phyloP scores from a whole-genome alignment of 2,329 filamentous ascomycete genomes.

The Fusarium sp. region DNA sequence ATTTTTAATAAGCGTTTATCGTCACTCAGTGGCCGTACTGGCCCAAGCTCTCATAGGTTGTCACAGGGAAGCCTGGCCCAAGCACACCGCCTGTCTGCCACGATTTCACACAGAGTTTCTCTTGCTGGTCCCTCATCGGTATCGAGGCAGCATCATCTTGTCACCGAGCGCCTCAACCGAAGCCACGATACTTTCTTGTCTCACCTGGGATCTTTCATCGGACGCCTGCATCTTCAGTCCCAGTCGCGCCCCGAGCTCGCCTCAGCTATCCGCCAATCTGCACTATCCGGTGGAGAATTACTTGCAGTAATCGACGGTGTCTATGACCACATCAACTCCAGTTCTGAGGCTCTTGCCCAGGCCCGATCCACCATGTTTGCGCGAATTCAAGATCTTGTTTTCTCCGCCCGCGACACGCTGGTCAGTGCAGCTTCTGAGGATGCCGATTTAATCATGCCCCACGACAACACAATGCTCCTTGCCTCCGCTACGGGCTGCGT shows the following conservation, averaged over 20 bases:
- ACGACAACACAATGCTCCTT: constrained; percentile 82
- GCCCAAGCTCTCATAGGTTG: constrained; percentile 53
- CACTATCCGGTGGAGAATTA: constrained; percentile 84
- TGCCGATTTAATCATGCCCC: constrained; percentile 84
- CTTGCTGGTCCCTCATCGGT: constrained; percentile 77
- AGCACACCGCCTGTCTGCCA: constrained; percentile 66
- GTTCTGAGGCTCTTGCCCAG: constrained; percentile 75
- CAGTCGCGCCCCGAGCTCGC: constrained; percentile 88
- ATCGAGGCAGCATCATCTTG: constrained; percentile 78
- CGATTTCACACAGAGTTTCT: constrained; percentile 81
- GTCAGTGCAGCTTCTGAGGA: constrained; percentile 76
- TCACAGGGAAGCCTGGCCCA: constrained; percentile 57
- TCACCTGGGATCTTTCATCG: constrained; percentile 93
- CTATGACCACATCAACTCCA: constrained; percentile 81
- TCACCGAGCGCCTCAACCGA: constrained; percentile 84
- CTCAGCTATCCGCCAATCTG: constrained; percentile 85
- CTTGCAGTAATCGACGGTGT: constrained; percentile 86
- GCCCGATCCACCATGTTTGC: constrained; percentile 84
- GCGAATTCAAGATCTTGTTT: constrained; percentile 84
- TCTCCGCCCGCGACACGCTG: constrained; percentile 85
- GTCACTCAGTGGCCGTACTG: constrained; percentile 57
- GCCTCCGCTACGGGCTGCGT: constrained; percentile 89
- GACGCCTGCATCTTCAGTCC: constrained; percentile 90
- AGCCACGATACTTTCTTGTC: constrained; percentile 92
- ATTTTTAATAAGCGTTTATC: constrained; percentile 65